Evolutionary conservation across 2,329 filamentous ascomycete species (phyloP).

Genomic region (Alternaria consortialis): DNA sequence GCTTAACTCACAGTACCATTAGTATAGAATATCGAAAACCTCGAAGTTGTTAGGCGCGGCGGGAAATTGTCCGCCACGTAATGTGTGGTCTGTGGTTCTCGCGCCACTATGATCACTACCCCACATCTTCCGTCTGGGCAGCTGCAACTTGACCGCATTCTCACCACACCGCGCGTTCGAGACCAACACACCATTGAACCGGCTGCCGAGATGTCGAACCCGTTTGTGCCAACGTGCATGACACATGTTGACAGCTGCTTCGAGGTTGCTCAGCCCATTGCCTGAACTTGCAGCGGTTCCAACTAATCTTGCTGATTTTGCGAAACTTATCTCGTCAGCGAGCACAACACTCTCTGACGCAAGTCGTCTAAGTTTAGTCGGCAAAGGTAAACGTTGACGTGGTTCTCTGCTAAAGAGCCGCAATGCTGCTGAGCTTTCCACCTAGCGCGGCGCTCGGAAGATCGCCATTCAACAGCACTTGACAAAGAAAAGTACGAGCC

Average conservation of each 20-base stretch:
- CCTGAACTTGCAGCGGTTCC: neutral
- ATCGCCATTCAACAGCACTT: slow-evolving; percentile 21
- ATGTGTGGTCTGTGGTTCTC: neutral
- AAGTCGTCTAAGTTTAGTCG: neutral
- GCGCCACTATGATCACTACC: neutral
- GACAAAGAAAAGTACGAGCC: slow-evolving; percentile 21
- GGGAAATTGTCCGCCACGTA: slow-evolving; percentile 1
- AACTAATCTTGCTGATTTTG: neutral
- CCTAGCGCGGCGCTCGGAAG: slow-evolving; percentile 9
- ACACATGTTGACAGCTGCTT: neutral
- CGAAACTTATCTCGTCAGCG: neutral
- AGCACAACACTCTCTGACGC: neutral
- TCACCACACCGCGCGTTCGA: slow-evolving; percentile 5
- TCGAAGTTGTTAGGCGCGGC: neutral
- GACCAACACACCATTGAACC: neutral
- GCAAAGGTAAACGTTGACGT: neutral
- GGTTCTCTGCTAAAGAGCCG: neutral
- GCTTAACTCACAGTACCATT: too few species aligned
- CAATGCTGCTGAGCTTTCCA: neutral
- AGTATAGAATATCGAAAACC: neutral
- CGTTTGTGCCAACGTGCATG: neutral
- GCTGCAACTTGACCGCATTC: slow-evolving; percentile 1
- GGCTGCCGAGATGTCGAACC: neutral
- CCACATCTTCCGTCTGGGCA: slow-evolving; percentile 6
- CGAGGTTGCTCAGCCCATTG: neutral